A percentile compares a stretch with the other conserved stretches of the same genome.
These are phyloP conservation scores for Pseudocercospora fuligena DNA, from an alignment of 2,329 filamentous ascomycete genomes.

Conservation along the genomic window DNA sequence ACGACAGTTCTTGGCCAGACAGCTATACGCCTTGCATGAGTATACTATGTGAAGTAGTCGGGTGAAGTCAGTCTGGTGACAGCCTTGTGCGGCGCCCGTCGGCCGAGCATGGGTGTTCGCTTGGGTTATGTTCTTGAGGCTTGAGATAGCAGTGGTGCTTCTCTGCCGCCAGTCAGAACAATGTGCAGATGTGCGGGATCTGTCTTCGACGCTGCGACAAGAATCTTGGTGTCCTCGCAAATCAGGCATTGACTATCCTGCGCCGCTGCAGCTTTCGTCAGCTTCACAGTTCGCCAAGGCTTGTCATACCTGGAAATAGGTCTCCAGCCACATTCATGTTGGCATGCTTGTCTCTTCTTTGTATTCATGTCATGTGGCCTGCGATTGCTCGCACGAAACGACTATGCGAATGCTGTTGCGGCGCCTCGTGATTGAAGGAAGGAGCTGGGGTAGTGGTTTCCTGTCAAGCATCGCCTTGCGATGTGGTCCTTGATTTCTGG, in stretches of 20 bases:
- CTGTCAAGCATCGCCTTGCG: conserved; percentile 2
- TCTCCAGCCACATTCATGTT: background rate
- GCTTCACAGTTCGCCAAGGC: background rate
- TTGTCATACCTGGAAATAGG: background rate
- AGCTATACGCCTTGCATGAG: background rate
- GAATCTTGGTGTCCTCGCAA: background rate
- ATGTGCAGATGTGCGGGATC: no score
- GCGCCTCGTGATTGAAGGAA: background rate
- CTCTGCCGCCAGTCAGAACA: background rate
- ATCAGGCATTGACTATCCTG: background rate
- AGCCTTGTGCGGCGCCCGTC: background rate
- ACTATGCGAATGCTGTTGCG: background rate
- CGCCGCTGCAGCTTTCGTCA: background rate
- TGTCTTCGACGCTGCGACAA: background rate
- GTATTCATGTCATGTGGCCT: background rate
- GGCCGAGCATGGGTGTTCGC: background rate
- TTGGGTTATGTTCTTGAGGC: background rate
- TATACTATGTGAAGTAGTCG: background rate
- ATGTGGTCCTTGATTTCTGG: background rate
- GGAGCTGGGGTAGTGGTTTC: background rate
- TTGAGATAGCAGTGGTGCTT: background rate
- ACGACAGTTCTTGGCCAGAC: background rate
- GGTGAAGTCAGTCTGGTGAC: background rate
- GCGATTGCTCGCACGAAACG: background rate
- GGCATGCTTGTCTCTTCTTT: background rate